These are phyloP conservation scores for Effrenium voratum DNA, from an alignment of 73 alveolate species.

Conservation along the genomic window DNA sequence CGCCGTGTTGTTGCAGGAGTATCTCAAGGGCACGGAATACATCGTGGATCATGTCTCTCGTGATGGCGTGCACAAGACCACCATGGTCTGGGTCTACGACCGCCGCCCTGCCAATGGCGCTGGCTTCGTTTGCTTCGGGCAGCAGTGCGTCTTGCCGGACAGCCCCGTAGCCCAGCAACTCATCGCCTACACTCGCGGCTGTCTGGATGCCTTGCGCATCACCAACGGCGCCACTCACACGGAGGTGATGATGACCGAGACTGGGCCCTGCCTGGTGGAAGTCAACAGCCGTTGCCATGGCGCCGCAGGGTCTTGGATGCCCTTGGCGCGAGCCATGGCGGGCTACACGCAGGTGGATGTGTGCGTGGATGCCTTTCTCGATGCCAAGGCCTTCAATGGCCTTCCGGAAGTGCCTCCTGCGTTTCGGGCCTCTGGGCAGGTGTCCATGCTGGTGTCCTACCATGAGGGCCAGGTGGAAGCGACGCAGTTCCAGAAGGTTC, in stretches of 20 bases:
- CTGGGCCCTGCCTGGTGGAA: conserved; percentile 80
- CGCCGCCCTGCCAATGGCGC: conserved; percentile 85
- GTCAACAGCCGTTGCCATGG: conserved; percentile 90
- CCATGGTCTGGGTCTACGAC: conserved; percentile 22
- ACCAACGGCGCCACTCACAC: conserved; percentile 91
- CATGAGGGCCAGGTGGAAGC: conserved; percentile 81
- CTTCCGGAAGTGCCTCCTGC: conserved; percentile 10
- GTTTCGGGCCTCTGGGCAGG: conserved; percentile 50
- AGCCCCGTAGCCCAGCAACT: conserved; percentile 33
- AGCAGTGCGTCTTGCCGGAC: conserved; percentile 37
- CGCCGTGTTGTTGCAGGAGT: conserved; percentile 80
- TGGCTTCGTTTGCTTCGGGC: conserved; percentile 77
- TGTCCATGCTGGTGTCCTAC: conserved; percentile 46
- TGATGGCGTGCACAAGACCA: background rate
- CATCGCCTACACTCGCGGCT: conserved; percentile 62
- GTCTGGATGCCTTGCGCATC: conserved; percentile 52
- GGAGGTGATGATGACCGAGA: conserved; percentile 90
- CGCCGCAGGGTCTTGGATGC: conserved; percentile 87
- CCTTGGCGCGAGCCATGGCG: conserved; percentile 58
- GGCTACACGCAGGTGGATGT: conserved; percentile 91
- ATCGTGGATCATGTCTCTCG: conserved; percentile 54
- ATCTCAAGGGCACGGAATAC: conserved; percentile 64
- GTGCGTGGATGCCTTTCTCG: conserved; percentile 71
- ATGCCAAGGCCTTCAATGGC: conserved; percentile 34
- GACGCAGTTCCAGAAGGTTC: conserved; percentile 26